Percentiles rank a stretch among this genome's conserved stretches.
Evolutionary conservation across 495 filamentous ascomycete species (phyloP).

Genomic region (Geoglossum glabrum): DNA sequence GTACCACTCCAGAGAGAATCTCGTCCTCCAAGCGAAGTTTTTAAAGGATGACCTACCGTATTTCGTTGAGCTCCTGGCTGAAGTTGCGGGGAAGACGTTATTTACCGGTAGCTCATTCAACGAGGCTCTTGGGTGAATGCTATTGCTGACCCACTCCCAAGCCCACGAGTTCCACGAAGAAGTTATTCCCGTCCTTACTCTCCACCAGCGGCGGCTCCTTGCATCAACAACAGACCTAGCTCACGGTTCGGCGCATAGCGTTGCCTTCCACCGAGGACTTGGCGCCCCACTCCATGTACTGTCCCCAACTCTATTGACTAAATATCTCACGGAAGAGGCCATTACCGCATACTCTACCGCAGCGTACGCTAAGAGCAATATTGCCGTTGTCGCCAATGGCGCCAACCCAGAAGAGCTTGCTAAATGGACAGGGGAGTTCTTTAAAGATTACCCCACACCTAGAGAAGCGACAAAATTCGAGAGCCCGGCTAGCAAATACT

Average conservation of each 20-base stretch:
- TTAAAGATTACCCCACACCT: constrained; percentile 31
- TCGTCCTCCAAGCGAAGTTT: constrained; percentile 84
- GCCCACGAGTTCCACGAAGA: constrained; percentile 80
- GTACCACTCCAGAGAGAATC: constrained; percentile 77
- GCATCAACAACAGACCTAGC: constrained; percentile 50
- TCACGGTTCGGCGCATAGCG: constrained; percentile 62
- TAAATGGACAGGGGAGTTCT: constrained; percentile 91
- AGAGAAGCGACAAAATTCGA: constrained; percentile 16
- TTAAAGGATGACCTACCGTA: constrained; percentile 88
- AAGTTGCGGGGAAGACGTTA: constrained; percentile 72
- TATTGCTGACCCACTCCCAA: constrained; percentile 18
- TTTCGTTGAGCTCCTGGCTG: constrained; percentile 86
- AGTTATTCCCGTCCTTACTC: constrained; percentile 47
- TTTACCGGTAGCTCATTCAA: constrained; percentile 44
- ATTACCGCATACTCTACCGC: constrained; percentile 50
- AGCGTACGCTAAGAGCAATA: constrained; percentile 73
- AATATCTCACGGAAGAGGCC: constrained; percentile 53
- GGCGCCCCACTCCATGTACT: constrained; percentile 54
- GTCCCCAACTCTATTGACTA: constrained; percentile 42
- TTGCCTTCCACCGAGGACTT: constrained; percentile 90
- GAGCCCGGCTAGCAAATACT: constrained; percentile 52
- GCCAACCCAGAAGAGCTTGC: constrained; percentile 50
- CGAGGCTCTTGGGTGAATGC: constrained; percentile 10
- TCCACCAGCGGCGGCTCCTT: constrained; percentile 47
- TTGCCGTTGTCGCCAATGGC: constrained; percentile 79